Evolutionary conservation across 768 basidiomycete genomes (phyloP), one percentile per base, ranked within the genome.

Genomic region (Suillus decipiens): DNA sequence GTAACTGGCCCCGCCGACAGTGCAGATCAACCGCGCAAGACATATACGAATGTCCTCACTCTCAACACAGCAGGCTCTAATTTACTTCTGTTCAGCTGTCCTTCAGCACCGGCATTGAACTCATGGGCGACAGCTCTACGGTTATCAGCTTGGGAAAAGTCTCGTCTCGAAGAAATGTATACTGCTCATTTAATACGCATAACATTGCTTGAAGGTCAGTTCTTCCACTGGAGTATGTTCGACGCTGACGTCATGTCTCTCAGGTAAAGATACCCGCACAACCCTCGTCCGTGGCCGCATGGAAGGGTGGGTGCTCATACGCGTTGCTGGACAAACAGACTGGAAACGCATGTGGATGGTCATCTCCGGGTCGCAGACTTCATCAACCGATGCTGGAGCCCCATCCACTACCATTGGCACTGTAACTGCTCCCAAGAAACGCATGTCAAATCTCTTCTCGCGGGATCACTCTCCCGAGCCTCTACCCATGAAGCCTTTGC

Each of bases 41-140:
- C 86, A 66, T 91, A 86, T 68, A 80, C 80, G 0, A 92, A 93
- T 71, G 90, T 98, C 59, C 83, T 98, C 62, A 93, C 93, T 0
- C 81, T 99, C 67, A 99, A 96, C 73, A 96, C 93, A 6, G 96
- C 96, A 0, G 96, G 96, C 24, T 89, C 89, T 36, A 98, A 99
- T 73, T 81, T 95, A 51, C 78, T 95, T 37, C 77, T 96, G 3
- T 96, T 98, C 78, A 91, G 94, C 10, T 96, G 94, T 72, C 89
- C 90, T 19, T 83, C 82, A 24, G 84, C 87, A 34, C 73, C 80
- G 50, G 84, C 88, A 17, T 81, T 96, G 60, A 81, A 90, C 37
- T 87, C 89, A n/a, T 99, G 96, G 96, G 88, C 93, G 8, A 89
- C 93, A 28, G 94, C 95, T 5, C 81, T 99, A 42, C 89, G 97